These are phyloP conservation scores for Trichoderma arundinaceum DNA, from an alignment of 2,329 filamentous ascomycete genomes.

Conservation along the genomic window DNA sequence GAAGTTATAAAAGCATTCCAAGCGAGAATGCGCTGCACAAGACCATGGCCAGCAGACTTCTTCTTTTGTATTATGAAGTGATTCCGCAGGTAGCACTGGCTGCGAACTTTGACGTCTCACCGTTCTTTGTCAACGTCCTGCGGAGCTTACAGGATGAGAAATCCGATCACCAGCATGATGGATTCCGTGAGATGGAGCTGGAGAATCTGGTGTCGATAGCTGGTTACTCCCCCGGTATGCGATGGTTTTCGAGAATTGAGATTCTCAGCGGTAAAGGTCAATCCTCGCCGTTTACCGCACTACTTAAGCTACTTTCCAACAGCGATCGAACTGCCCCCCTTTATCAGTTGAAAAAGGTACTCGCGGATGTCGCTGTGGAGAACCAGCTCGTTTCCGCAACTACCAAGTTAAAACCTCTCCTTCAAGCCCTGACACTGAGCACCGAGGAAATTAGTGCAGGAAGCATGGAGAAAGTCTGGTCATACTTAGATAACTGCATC, in stretches of 20 bases:
- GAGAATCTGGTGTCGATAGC: slow-evolving; percentile 83
- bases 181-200: slow-evolving; percentile 72
- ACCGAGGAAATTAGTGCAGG: slow-evolving; percentile 33
- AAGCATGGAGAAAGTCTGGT: slow-evolving; percentile 58
- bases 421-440: slow-evolving; percentile 43
- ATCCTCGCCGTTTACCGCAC: slow-evolving; percentile 71
- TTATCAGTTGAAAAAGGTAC: slow-evolving; percentile 58
- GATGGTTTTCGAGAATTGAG: slow-evolving; percentile 83
- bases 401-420: slow-evolving; percentile 55
- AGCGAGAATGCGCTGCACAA: slow-evolving; percentile 75
- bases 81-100: slow-evolving; percentile 79
- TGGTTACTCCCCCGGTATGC: slow-evolving; percentile 79
- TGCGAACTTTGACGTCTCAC: slow-evolving; percentile 87
- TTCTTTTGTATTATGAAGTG: slow-evolving; percentile 84
- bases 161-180: slow-evolving; percentile 55
- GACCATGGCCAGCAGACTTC: slow-evolving; percentile 76
- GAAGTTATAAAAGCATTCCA: slow-evolving; percentile 71
- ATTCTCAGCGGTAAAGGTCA: slow-evolving; percentile 53
- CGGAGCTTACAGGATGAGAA: slow-evolving; percentile 62
- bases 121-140: slow-evolving; percentile 72
- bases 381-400: slow-evolving; percentile 67
- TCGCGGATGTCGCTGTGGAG: slow-evolving; percentile 67
- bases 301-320: slow-evolving; percentile 58
- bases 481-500: slow-evolving; percentile 83
- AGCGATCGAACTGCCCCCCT: slow-evolving; percentile 41